Conservation (phyloP, 495 filamentous ascomycete species). For the Talaromyces nanjingensis region DNA sequence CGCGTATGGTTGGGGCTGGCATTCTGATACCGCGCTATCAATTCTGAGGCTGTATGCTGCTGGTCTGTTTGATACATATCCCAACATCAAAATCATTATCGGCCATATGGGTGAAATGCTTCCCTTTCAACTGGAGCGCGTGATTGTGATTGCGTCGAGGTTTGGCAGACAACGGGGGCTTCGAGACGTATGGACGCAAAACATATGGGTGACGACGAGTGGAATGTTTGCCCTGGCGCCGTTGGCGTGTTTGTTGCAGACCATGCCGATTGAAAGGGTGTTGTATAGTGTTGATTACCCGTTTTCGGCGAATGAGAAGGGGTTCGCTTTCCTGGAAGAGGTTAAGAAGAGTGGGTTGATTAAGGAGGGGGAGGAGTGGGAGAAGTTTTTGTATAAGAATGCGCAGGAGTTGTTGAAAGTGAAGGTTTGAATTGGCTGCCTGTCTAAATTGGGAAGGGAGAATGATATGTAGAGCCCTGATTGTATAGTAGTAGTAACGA, state of each 20-base stretch:
- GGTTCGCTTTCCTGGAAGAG: conserved; percentile 39
- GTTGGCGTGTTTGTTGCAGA: conserved; percentile 37
- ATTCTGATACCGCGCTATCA: conserved; percentile 38
- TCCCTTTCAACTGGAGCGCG: conserved; percentile 35
- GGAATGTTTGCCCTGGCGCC: conserved; percentile 23
- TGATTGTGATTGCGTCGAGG: conserved; percentile 7
- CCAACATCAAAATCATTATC: conserved; percentile 33
- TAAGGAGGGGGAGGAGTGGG: conserved; percentile 35
- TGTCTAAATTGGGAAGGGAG: background rate
- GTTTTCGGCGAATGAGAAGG: conserved; percentile 38
- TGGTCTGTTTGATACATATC: conserved; percentile 44
- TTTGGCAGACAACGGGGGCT: conserved; percentile 19
- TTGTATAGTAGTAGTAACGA: background rate
- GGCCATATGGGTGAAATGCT: conserved; percentile 42
- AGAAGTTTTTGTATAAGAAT: conserved; percentile 49
- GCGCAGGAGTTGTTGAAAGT: conserved; percentile 44
- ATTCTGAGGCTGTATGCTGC: conserved; percentile 33
- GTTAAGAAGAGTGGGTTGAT: conserved; percentile 45
- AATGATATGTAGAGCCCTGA: background rate
- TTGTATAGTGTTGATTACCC: conserved; percentile 57
- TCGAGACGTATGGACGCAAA: conserved; percentile 32
- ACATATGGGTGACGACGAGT: conserved; percentile 33
- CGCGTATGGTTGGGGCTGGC: conserved; percentile 36
- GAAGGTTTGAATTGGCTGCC: conserved; percentile 11
- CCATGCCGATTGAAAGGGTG: conserved; percentile 43